Percentiles rank a stretch among this genome's conserved stretches.
These are phyloP conservation scores for Anthostomella pinea DNA, from an alignment of 2,329 filamentous ascomycete species.

Conservation along the genomic window DNA sequence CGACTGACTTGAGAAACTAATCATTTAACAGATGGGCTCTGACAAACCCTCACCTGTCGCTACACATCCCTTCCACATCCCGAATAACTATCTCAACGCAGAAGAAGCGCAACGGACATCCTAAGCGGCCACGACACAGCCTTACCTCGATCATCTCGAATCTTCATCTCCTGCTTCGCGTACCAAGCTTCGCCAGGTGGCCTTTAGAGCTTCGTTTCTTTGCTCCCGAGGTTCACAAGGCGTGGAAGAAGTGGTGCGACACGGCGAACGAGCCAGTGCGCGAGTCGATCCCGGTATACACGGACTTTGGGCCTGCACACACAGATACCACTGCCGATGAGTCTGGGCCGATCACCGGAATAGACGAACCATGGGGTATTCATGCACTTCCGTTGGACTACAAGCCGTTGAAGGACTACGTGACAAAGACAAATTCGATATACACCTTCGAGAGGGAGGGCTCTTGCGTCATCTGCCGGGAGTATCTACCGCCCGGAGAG, in stretches of 20 bases:
- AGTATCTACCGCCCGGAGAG: conserved; percentile 41
- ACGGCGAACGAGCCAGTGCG: conserved; percentile 47
- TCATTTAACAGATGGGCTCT: conserved; percentile 74
- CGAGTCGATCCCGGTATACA: conserved; percentile 49
- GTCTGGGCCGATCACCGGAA: not conserved
- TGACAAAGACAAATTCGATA: conserved; percentile 53
- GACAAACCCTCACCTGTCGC: conserved; percentile 77
- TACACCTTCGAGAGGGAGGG: conserved; percentile 57
- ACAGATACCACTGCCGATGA: not conserved
- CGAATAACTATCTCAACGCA: conserved; percentile 54
- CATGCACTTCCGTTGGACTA: conserved; percentile 56
- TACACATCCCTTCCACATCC: conserved; percentile 67
- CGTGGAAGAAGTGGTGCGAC: conserved; percentile 63
- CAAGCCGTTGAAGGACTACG: conserved; percentile 48
- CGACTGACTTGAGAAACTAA: conserved; percentile 10
- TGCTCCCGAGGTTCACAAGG: conserved; percentile 60
- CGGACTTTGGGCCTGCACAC: conserved; percentile 47
- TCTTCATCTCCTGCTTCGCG: conserved; percentile 74
- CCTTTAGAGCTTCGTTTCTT: conserved; percentile 82
- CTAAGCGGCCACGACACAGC: conserved; percentile 55
- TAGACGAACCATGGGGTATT: conserved; percentile 43
- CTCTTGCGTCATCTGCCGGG: conserved; percentile 51
- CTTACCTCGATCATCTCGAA: conserved; percentile 73
- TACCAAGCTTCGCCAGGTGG: conserved; percentile 79
- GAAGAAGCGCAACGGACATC: conserved; percentile 51